Percentiles rank a stretch among this genome's conserved stretches.
Evolutionary conservation across 2,329 filamentous ascomycete species (phyloP).

Genomic region (Aspergillus aculeatinus): DNA sequence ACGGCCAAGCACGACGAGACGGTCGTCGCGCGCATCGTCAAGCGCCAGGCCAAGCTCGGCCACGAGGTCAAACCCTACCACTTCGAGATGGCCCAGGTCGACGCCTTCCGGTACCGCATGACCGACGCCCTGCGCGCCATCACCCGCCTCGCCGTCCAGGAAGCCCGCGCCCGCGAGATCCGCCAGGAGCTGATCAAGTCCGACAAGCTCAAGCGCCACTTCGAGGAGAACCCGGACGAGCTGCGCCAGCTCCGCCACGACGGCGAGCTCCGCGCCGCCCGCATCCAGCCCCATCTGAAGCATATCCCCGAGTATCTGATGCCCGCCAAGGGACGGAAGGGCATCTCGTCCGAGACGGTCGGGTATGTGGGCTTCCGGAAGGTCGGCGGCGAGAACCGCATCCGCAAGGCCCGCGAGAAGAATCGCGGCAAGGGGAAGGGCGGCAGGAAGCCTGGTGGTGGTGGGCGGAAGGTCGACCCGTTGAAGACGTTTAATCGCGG

Average conservation of each 20-base stretch:
- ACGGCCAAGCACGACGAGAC: constrained; percentile 81
- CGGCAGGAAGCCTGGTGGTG: constrained; percentile 51
- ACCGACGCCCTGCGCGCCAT: constrained; percentile 87
- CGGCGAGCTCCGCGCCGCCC: constrained; percentile 76
- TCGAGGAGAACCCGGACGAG: constrained; percentile 94
- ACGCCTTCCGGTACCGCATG: constrained; percentile 93
- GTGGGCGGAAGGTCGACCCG: constrained; percentile 67
- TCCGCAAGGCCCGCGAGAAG: constrained; percentile 50
- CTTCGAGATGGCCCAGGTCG: constrained; percentile 92
- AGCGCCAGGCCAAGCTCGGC: constrained; percentile 73
- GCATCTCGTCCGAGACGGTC: constrained; percentile 62
- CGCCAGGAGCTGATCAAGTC: constrained; percentile 87
- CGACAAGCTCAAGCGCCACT: constrained; percentile 91
- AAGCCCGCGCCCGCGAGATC: constrained; percentile 84
- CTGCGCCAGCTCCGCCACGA: constrained; percentile 86
- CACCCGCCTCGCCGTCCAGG: constrained; percentile 83
- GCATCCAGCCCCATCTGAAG: constrained; percentile 84
- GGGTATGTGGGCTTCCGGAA: constrained; percentile 71
- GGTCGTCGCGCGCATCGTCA: constrained; percentile 74
- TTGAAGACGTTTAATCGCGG: constrained; percentile 80
- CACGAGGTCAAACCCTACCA: constrained; percentile 85
- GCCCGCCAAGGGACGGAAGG: constrained; percentile 72
- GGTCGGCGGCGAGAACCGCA: constrained; percentile 49
- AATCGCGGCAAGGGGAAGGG: constrained; percentile 45
- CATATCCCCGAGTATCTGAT: constrained; percentile 93